Evolutionary conservation across 768 basidiomycete genomes (phyloP).

Genomic region (Tricholoma sp.): DNA sequence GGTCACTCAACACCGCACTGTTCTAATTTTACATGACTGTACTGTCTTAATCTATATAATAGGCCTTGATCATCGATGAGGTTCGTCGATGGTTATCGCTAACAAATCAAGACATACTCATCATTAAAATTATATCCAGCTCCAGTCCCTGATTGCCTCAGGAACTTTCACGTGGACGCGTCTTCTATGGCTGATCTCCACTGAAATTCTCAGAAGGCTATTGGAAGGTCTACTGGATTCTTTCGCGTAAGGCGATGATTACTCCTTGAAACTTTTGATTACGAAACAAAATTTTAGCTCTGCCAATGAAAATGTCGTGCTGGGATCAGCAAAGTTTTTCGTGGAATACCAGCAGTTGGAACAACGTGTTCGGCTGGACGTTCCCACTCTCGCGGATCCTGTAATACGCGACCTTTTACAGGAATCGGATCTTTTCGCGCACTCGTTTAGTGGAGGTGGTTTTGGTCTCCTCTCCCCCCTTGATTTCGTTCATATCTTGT

Average conservation of each 20-base stretch:
- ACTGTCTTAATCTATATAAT: slow-evolving; percentile 10
- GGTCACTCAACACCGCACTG: slow-evolving; percentile 14
- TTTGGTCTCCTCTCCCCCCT: slow-evolving; percentile 79
- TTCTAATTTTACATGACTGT: slow-evolving; percentile 14
- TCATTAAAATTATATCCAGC: slow-evolving; percentile 33
- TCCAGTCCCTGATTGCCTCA: slow-evolving; percentile 65
- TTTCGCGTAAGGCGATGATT: slow-evolving; percentile 56
- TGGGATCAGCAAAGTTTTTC: slow-evolving; percentile 65
- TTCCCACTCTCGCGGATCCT: slow-evolving; percentile 75
- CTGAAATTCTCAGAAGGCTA: slow-evolving; percentile 60
- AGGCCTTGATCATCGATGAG: slow-evolving; percentile 81
- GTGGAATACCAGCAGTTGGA: slow-evolving; percentile 78
- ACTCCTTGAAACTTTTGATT: slow-evolving; percentile 10
- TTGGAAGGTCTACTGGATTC: slow-evolving; percentile 64
- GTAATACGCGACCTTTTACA: slow-evolving; percentile 72
- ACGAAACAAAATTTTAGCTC: slow-evolving; percentile 35
- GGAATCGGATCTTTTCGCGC: slow-evolving; percentile 80
- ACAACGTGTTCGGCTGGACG: slow-evolving; percentile 69
- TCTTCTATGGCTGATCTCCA: slow-evolving; percentile 50
- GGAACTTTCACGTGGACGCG: slow-evolving; percentile 68
- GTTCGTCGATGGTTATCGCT: slow-evolving; percentile 33
- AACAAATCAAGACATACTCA: slow-evolving; percentile 11
- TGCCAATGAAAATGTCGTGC: slow-evolving; percentile 67
- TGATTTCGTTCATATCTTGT: slow-evolving; percentile 71
- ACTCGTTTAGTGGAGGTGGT: slow-evolving; percentile 72